phyloP scores from a whole-genome alignment of 768 basidiomycete species.

The Lentinula sp. region DNA sequence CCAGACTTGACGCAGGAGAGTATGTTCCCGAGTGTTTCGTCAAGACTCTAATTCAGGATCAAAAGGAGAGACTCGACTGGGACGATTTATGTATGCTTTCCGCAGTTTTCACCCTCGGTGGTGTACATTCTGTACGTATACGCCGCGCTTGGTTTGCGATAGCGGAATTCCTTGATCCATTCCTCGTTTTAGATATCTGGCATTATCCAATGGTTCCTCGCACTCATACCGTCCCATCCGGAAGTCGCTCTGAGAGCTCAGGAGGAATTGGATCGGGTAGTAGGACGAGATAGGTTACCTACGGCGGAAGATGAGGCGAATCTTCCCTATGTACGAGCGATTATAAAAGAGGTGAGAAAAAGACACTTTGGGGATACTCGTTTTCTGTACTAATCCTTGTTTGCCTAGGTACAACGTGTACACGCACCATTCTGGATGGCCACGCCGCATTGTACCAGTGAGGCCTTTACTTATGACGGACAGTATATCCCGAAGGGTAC shows the following conservation, averaged over 20 bases:
- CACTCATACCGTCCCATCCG: slow-evolving; percentile 22
- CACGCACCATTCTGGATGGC: slow-evolving; percentile 20
- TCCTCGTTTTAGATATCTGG: slow-evolving; percentile 20
- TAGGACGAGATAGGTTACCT: slow-evolving; percentile 24
- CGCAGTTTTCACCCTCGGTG: slow-evolving; percentile 37
- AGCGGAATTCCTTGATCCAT: background rate
- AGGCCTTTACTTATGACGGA: slow-evolving; percentile 25
- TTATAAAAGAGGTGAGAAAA: slow-evolving; percentile 15
- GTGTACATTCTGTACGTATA: slow-evolving; percentile 33
- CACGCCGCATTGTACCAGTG: slow-evolving; percentile 19
- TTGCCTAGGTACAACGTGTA: slow-evolving; percentile 12
- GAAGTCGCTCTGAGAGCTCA: slow-evolving; percentile 23
- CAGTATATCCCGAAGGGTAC: slow-evolving; percentile 23
- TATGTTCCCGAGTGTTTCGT: slow-evolving; percentile 36
- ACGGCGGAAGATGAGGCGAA: slow-evolving; percentile 15
- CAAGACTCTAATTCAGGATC: slow-evolving; percentile 28
- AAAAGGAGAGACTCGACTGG: slow-evolving; percentile 28
- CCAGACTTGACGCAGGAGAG: slow-evolving; percentile 28
- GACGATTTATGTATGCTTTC: slow-evolving; percentile 35
- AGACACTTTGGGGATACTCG: background rate
- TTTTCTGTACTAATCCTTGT: background rate
- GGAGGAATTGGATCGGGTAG: slow-evolving; percentile 27
- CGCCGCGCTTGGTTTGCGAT: background rate
- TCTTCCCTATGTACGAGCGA: slow-evolving; percentile 22
- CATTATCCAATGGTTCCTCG: slow-evolving; percentile 28